These are phyloP conservation scores for Moniliophthora roreri DNA, from an alignment of 1,284 basidiomycete genomes.

Conservation along the genomic window DNA sequence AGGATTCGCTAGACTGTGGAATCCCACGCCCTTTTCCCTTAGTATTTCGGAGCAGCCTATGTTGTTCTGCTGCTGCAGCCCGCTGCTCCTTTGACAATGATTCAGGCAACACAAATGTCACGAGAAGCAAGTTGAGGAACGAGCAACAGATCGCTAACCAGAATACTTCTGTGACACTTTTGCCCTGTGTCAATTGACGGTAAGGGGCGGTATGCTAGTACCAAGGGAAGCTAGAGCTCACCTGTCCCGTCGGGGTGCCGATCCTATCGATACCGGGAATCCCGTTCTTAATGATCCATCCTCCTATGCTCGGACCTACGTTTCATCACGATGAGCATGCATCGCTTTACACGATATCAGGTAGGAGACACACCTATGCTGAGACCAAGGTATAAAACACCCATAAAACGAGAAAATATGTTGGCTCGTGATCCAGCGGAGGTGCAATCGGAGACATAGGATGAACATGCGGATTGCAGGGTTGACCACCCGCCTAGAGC, in stretches of 20 bases:
- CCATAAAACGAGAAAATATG: constrained; percentile 78
- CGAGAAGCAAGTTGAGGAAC: constrained; percentile 47
- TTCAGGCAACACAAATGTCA: constrained; percentile 66
- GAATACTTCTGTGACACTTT: constrained; percentile 56
- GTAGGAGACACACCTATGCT: too few relatives aligned
- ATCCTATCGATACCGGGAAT: constrained; percentile 27
- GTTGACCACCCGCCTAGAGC: constrained; percentile 86
- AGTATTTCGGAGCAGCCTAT: constrained; percentile 18
- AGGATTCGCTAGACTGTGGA: neutral
- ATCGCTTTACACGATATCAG: too few relatives aligned
- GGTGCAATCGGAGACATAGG: constrained; percentile 87
- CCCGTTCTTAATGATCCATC: constrained; percentile 63
- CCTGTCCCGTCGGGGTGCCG: constrained; percentile 11
- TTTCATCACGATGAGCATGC: too few relatives aligned
- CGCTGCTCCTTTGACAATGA: constrained; percentile 49
- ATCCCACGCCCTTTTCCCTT: constrained; percentile 26
- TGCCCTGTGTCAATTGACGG: constrained; percentile 15
- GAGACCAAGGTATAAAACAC: constrained; percentile 71
- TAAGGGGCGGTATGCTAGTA: neutral
- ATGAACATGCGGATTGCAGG: constrained; percentile 74
- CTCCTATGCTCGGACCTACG: constrained; percentile 77
- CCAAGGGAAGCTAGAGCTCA: neutral
- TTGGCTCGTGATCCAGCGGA: constrained; percentile 80
- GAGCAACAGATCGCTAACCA: constrained; percentile 51
- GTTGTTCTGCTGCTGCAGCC: constrained; percentile 31